Evolutionary conservation across 164 flowering plant genomes (phyloP).

Genomic region (Buxus sempervirens): DNA sequence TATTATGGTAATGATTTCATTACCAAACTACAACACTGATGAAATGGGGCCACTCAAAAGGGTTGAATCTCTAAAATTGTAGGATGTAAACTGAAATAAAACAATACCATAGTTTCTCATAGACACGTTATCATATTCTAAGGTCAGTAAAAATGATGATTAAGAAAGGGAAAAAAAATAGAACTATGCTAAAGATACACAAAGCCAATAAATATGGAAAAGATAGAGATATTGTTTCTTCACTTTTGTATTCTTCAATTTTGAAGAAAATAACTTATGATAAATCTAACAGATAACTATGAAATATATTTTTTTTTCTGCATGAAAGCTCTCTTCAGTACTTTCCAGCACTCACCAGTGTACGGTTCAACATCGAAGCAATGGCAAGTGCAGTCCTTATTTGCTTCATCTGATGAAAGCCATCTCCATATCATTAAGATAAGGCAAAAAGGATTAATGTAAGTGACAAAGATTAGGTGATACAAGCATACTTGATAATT

Average conservation of each 20-base stretch:
- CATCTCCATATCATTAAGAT: slow-evolving; percentile 5
- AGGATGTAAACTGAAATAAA: not conserved
- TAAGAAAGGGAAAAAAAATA: not conserved
- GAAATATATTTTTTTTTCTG: no score
- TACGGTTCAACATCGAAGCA: slow-evolving; percentile 78
- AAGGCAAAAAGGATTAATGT: not conserved
- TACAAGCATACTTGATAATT: slow-evolving; percentile 69
- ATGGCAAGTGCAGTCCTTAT: slow-evolving; percentile 91
- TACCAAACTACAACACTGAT: not conserved
- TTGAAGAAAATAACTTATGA: not conserved
- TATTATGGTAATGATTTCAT: no score
- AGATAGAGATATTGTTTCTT: no score
- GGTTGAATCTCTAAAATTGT: not conserved
- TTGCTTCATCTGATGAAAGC: slow-evolving; percentile 72
- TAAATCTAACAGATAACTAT: not conserved
- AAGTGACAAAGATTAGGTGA: not conserved
- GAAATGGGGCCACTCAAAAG: no score
- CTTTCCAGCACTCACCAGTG: slow-evolving; percentile 58
- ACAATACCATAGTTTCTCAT: not conserved
- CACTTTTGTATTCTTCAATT: no score
- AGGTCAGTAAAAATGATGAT: not conserved
- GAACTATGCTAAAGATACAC: not conserved
- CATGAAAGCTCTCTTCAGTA: not conserved
- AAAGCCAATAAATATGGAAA: not conserved
- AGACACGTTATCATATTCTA: no score